A percentile compares a stretch with the other conserved stretches of the same genome.
Evolutionary conservation across 1,284 basidiomycete genomes (phyloP).

Genomic region (Tylopilus orsonianus): DNA sequence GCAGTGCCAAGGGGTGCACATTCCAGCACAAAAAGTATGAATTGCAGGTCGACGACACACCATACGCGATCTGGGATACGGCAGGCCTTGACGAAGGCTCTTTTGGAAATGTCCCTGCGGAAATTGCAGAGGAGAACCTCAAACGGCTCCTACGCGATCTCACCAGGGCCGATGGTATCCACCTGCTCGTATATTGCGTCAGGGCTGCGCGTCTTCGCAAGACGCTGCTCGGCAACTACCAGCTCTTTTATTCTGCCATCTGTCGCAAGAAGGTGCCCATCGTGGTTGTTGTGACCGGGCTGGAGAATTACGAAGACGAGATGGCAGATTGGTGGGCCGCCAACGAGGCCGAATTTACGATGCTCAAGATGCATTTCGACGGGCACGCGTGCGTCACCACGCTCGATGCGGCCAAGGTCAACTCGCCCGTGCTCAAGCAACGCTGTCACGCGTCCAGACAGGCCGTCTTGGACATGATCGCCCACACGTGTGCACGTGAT

Average conservation of each 20-base stretch:
- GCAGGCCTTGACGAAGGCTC: conserved; percentile 32
- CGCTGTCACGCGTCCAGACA: conserved; percentile 27
- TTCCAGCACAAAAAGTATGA: conserved; percentile 31
- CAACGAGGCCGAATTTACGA: conserved; percentile 25
- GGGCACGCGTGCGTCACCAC: conserved; percentile 33
- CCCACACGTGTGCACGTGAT: conserved; percentile 21
- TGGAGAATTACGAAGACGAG: conserved; percentile 29
- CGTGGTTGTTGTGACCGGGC: conserved; percentile 30
- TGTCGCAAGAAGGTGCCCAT: conserved; percentile 35
- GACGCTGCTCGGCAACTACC: conserved; percentile 29
- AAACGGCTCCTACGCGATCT: conserved; percentile 27
- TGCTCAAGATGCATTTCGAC: conserved; percentile 31
- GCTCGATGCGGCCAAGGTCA: conserved; percentile 29
- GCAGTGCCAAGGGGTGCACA: conserved; percentile 31
- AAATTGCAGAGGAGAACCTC: conserved; percentile 29
- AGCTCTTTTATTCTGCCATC: conserved; percentile 35
- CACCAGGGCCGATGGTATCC: conserved; percentile 24
- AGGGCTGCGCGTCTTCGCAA: conserved; percentile 27
- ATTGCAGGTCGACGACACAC: conserved; percentile 23
- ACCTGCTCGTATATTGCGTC: conserved; percentile 33
- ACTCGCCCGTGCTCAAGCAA: conserved; percentile 29
- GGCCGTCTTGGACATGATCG: conserved; percentile 21
- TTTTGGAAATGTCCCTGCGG: conserved; percentile 30
- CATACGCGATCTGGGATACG: conserved; percentile 31
- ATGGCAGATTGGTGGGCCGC: conserved; percentile 35